Evolutionary conservation across 176 grass and related monocot genomes (phyloP), one percentile per base, ranked within the genome.

Genomic region (Pontederia crassipes): DNA sequence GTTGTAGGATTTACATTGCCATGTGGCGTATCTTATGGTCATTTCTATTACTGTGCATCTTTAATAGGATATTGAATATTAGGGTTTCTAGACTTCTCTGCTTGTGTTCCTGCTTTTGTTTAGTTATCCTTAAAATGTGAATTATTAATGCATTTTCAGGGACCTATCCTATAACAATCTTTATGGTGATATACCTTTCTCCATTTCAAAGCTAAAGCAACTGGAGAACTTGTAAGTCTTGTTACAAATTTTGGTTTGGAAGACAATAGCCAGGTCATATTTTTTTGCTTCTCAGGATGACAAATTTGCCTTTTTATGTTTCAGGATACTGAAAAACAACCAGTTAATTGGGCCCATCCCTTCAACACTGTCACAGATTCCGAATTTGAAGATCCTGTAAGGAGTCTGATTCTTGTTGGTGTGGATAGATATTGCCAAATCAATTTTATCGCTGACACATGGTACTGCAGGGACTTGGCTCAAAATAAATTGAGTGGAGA

Each of bases 241-340:
- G 15, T 17, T 76, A 0, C 54, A 63, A 24, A 70, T 46, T 61
- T n/a, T 48, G 8, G 1, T 16, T 12, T 4, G 10, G 28, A 51
- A 50, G 17, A 29, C 5, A 26, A 50, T n/a, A 8, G 3, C 17
- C 28, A 26, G 11, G 56, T 11, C 35, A 2, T 32, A 17, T 47
- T 12, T 29, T 57, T 57, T 16, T 58, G 16, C 1, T 48, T 57
- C 0, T 27, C 61, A 45, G 10, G 50, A 29, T 12, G 55, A 32
- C 72, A 27, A 27, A 14, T 28, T 9, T 72, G 12, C 47, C 64
- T 40, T 5, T 47, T 46, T 5, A 60, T 64, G 67, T 68, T 45
- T 60, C 55, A 99, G 94, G 69, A 84, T 99, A 62, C 46, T 99
- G 72, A 99, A 99, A 59, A 99, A 89, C 81, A 99, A 99, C 62